These are phyloP conservation scores for Rhodocollybia butyracea DNA, from an alignment of 768 basidiomycete genomes.

Conservation along the genomic window DNA sequence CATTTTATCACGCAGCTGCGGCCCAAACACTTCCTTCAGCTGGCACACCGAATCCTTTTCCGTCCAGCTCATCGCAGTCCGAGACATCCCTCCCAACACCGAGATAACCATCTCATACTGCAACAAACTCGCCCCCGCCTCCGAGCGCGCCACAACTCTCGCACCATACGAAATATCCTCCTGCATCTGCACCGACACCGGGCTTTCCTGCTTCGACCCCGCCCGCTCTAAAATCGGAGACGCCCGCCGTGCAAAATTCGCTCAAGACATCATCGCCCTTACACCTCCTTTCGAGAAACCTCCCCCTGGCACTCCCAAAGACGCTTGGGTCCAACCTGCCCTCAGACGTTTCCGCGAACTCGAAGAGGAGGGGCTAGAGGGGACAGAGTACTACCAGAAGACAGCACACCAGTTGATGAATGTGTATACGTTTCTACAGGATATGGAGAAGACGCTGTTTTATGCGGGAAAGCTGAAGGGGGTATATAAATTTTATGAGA, in stretches of 20 bases:
- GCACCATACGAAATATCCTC: conserved; percentile 24
- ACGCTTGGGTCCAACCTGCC: not conserved
- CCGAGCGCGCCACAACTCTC: conserved; percentile 22
- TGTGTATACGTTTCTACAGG: no score
- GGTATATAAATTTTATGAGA: not conserved
- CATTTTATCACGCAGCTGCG: no score
- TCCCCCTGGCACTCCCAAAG: not conserved
- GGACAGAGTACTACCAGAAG: not conserved
- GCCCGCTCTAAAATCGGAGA: conserved; percentile 20
- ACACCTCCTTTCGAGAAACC: no score
- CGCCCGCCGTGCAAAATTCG: conserved; percentile 1
- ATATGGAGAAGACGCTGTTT: no score
- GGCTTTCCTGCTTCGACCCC: conserved; percentile 24
- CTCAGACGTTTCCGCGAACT: not conserved
- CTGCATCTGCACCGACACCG: no score
- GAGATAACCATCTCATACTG: conserved; percentile 29
- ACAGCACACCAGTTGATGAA: not conserved
- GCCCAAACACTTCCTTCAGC: conserved; percentile 12
- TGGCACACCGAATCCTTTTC: conserved; percentile 27
- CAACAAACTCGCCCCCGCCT: not conserved
- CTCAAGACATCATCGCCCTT: not conserved
- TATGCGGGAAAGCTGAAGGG: no score
- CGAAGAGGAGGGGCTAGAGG: not conserved
- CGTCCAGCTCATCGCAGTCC: conserved; percentile 20
- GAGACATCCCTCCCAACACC: conserved; percentile 27